Conservation (phyloP, 371 early-diverging fungal genomes). For the Circinella minor region DNA sequence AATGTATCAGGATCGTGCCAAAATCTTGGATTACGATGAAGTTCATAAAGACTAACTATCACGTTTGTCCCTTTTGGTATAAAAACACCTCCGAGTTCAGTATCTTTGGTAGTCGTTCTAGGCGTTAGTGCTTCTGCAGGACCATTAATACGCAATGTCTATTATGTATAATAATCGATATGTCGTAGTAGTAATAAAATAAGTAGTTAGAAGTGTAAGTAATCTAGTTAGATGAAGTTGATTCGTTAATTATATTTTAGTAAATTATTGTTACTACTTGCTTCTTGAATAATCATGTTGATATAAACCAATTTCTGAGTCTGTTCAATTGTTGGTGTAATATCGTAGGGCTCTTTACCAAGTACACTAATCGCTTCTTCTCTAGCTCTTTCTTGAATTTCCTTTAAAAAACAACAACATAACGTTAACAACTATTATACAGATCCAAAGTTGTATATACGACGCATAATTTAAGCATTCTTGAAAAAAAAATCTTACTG, state of each 20-base stretch:
- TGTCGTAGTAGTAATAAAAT: background rate
- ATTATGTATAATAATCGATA: background rate
- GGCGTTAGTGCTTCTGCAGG: slow-evolving; percentile 13
- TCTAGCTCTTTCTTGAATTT: slow-evolving; percentile 48
- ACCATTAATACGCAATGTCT: background rate
- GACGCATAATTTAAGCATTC: too few species aligned
- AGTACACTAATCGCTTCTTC: slow-evolving; percentile 50
- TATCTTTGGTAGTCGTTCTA: slow-evolving; percentile 13
- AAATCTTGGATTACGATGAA: slow-evolving; percentile 25
- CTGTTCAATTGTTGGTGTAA: slow-evolving; percentile 45
- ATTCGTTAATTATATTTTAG: too few species aligned
- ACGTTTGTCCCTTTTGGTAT: slow-evolving; percentile 20
- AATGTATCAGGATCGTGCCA: slow-evolving; percentile 28
- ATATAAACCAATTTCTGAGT: slow-evolving; percentile 46
- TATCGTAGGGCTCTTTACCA: slow-evolving; percentile 41
- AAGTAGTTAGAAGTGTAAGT: background rate
- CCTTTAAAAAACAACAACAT: slow-evolving; percentile 20
- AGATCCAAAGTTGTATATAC: too few species aligned
- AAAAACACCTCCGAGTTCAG: slow-evolving; percentile 14
- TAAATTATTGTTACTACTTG: too few species aligned
- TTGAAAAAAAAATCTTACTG: too few species aligned
- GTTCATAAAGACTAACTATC: slow-evolving; percentile 33
- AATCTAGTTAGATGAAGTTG: too few species aligned
- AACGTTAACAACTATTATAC: too few species aligned
- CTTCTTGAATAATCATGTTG: slow-evolving; percentile 41